A percentile compares a stretch with the other conserved stretches of the same genome.
These are phyloP conservation scores for Biscogniauxia marginata DNA, from an alignment of 2,329 filamentous ascomycete species.

Conservation along the genomic window DNA sequence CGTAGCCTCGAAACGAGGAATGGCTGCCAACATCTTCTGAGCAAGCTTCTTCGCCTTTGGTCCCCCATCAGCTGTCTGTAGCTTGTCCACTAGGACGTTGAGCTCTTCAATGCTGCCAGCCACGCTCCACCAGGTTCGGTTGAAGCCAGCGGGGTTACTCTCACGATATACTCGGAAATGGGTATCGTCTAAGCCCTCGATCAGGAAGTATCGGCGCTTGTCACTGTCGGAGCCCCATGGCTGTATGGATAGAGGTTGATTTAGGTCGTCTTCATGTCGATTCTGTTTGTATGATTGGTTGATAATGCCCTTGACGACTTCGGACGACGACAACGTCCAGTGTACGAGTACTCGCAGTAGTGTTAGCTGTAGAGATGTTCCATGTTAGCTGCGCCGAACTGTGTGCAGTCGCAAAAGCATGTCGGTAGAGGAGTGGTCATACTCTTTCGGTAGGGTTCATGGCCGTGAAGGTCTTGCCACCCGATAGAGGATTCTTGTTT, in stretches of 20 bases:
- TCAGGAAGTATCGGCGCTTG: conserved; percentile 87
- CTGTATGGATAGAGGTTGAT: conserved; percentile 86
- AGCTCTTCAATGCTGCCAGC: conserved; percentile 89
- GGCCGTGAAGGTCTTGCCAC: conserved; percentile 74
- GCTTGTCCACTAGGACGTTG: conserved; percentile 69
- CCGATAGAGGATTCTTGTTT: conserved; percentile 77
- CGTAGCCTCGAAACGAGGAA: conserved; percentile 88
- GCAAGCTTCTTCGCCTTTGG: conserved; percentile 77
- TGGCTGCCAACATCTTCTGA: conserved; percentile 72
- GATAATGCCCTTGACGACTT: conserved; percentile 75
- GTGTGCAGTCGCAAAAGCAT: background rate
- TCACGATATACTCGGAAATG: conserved; percentile 92
- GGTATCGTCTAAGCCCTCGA: conserved; percentile 93
- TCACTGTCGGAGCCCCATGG: conserved; percentile 88
- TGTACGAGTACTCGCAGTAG: conserved; percentile 80
- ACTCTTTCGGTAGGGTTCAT: conserved; percentile 84
- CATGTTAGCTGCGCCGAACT: conserved; percentile 15
- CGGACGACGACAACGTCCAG: conserved; percentile 88
- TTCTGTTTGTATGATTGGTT: conserved; percentile 86
- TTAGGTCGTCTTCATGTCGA: conserved; percentile 74
- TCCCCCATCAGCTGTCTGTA: conserved; percentile 73
- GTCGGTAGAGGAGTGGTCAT: conserved; percentile 32
- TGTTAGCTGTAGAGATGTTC: conserved; percentile 59
- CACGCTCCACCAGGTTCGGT: conserved; percentile 86
- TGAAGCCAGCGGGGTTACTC: conserved; percentile 76